A percentile compares a stretch with the other conserved stretches of the same genome.
phyloP scores from a whole-genome alignment of 1,284 basidiomycete genomes.

The Tilletia walkeri region DNA sequence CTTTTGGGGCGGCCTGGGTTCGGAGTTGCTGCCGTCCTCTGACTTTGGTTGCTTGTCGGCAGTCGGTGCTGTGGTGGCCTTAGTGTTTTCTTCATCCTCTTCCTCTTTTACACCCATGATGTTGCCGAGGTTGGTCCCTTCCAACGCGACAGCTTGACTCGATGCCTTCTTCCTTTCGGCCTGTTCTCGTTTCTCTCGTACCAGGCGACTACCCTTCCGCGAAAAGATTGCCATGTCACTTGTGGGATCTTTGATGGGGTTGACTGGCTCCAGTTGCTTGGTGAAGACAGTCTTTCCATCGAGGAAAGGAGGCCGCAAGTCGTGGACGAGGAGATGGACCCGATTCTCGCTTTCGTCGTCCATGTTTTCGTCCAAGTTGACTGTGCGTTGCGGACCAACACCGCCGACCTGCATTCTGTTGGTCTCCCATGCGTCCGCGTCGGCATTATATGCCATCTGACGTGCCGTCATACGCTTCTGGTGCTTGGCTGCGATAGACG shows the following conservation, averaged over 20 bases:
- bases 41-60: conserved; percentile 2
- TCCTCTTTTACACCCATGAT: conserved; percentile 96
- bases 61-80: background rate
- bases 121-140: conserved; percentile 90
- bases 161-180: conserved; percentile 75
- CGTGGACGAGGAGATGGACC: conserved; percentile 94
- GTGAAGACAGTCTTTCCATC: conserved; percentile 95
- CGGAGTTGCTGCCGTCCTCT: conserved; percentile 1
- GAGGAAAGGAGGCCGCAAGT: conserved; percentile 95
- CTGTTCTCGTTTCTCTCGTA: conserved; percentile 91
- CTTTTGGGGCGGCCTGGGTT: background rate
- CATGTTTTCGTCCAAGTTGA: conserved; percentile 72
- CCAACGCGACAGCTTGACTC: conserved; percentile 86
- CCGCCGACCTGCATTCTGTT: conserved; percentile 96
- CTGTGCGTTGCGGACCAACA: conserved; percentile 72
- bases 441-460: conserved; percentile 67
- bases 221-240: conserved; percentile 94
- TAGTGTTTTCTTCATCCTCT: conserved; percentile 60
- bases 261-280: conserved; percentile 93
- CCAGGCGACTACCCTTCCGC: conserved; percentile 88
- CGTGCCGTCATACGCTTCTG: conserved; percentile 51
- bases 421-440: conserved; percentile 97
- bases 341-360: conserved; percentile 87
- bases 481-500: conserved; percentile 31
- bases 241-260: conserved; percentile 88